Conservation (phyloP, 352 stramenopile genomes). For the Phytophthora hybrid region DNA sequence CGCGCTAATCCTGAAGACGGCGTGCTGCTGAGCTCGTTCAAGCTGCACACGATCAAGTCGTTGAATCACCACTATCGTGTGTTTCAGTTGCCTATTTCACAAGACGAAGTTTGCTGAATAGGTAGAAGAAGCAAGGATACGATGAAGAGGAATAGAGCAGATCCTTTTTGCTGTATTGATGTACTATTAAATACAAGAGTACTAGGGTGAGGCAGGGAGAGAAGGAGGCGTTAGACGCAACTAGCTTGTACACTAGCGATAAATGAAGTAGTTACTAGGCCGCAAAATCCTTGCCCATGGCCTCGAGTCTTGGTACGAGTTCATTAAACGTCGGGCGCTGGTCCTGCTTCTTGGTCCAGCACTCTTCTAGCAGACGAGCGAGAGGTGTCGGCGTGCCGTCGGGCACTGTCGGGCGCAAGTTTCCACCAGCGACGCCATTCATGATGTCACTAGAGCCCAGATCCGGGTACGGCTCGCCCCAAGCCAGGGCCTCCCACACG, state of each 20-base stretch:
- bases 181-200: constrained; percentile 30
- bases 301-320: constrained; percentile 81
- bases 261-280: constrained; percentile 30
- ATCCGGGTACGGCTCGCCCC: constrained; percentile 83
- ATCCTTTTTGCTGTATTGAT: constrained; percentile 17
- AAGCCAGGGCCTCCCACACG: constrained; percentile 85
- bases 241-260: constrained; percentile 18
- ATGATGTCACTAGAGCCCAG: constrained; percentile 87
- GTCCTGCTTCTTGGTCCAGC: constrained; percentile 89
- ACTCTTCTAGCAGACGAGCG: constrained; percentile 74
- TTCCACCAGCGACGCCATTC: constrained; percentile 82
- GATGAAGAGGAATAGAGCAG: constrained; percentile 10
- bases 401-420: constrained; percentile 74
- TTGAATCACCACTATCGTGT: constrained; percentile 91
- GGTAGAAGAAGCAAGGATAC: background rate
- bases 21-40: constrained; percentile 66
- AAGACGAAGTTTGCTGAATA: background rate
- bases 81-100: constrained; percentile 54
- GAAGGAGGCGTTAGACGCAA: background rate
- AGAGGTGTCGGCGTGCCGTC: constrained; percentile 67
- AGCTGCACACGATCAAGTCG: constrained; percentile 85
- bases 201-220: constrained; percentile 6
- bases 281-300: constrained; percentile 81
- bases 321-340: constrained; percentile 84
- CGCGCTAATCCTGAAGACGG: constrained; percentile 61